Evolutionary conservation across 2,329 filamentous ascomycete species (phyloP), one percentile per base, ranked within the genome.

Genomic region (Fusarium musae): DNA sequence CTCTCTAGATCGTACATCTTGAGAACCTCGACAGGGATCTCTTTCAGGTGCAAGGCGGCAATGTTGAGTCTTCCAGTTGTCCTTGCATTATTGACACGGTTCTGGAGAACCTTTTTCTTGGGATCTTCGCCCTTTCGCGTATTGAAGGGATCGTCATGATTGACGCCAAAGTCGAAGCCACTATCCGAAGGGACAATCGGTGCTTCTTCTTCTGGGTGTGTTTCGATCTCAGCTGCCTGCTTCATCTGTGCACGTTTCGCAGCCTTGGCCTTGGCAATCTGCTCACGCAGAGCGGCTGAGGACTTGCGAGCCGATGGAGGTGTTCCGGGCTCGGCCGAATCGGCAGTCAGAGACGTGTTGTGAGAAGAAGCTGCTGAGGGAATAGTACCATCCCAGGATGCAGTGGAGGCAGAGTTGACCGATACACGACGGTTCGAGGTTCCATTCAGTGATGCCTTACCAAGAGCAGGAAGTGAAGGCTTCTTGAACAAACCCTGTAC

Each of bases 241-340:
- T 79, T 82, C 39, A 82, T 79, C 6, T 84, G 84, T 16, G 89
- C 91, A 70, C 90, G 89, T 63, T 90, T 92, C 5, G 94, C 93
- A 5, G 95, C 95, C 79, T 96, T 97, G 2, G 96, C 96, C 77
- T 95, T 96, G 42, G 95, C 94, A 71, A 98, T 98, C 60, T 96
- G 95, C 58, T 98, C 94, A 39, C 96, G 90, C 19, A 99, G 84
- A 2, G 95, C 92, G 21, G 89, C 86, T 1, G 96, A 98, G 0
- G 95, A 95, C 76, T 93, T 96, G 43, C 83, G 81, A 59, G 75
- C 80, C 1, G 81, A 78, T 10, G 77, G 66, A 1, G 76, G 76
- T 11, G 74, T 64, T 26, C 74, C 59, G 16, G 74, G 69, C 19
- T 76, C 75, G 2, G 63, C 39, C 3, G 70, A 64, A 10, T 67